These are phyloP conservation scores for Mortierella hygrophila DNA, from an alignment of 192 early-diverging fungal species.

Conservation along the genomic window DNA sequence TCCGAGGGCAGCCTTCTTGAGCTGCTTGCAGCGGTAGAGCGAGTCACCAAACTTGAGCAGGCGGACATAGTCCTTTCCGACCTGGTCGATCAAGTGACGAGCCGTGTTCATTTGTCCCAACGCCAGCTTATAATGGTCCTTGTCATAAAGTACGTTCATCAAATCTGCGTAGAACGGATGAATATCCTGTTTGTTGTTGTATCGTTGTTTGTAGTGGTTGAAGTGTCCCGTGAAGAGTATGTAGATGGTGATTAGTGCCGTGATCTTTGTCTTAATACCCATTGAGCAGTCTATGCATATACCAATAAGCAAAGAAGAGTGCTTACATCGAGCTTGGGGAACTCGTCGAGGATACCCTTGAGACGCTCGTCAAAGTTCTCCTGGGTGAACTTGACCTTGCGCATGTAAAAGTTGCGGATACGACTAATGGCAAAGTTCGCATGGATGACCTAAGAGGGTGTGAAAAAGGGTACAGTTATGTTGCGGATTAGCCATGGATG, in stretches of 20 bases:
- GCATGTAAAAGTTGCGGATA: slow-evolving; percentile 99
- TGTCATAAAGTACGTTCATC: slow-evolving; percentile 99
- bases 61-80: slow-evolving; percentile 97
- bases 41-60: slow-evolving; percentile 99
- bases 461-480: not conserved
- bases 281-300: not conserved
- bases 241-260: not conserved
- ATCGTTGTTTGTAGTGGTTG: not conserved
- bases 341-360: slow-evolving; percentile 92
- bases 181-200: slow-evolving; percentile 78
- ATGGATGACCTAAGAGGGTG: slow-evolving; percentile 78
- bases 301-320: not conserved
- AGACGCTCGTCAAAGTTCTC: slow-evolving; percentile 97
- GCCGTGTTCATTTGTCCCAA: slow-evolving; percentile 99
- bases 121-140: slow-evolving; percentile 99
- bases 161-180: slow-evolving; percentile 99
- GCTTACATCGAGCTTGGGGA: slow-evolving; percentile 96
- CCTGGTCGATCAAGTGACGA: slow-evolving; percentile 94
- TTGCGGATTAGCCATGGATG: not conserved
- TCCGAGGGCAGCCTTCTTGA: slow-evolving; percentile 98
- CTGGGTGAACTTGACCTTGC: slow-evolving; percentile 99
- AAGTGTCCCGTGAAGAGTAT: not conserved
- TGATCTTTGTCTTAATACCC: not conserved
- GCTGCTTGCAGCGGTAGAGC: slow-evolving; percentile 98
- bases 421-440: slow-evolving; percentile 97